Evolutionary conservation across 257 asterid genomes (phyloP).

Genomic region (Rehmannia glutinosa): DNA sequence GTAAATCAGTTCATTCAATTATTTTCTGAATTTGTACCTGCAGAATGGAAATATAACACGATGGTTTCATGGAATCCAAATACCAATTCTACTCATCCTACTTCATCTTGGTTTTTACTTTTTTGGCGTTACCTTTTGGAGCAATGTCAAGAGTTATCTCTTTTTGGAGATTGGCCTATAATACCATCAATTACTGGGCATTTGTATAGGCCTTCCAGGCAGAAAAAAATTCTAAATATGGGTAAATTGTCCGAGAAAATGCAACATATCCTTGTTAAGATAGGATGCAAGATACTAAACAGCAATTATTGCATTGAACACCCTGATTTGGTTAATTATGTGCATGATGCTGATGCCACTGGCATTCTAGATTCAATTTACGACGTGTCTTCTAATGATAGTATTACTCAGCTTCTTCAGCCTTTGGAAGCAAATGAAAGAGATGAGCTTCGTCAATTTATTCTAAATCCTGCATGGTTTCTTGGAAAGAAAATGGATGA

Average conservation of each 20-base stretch:
- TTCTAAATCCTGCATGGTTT: constrained; percentile 81
- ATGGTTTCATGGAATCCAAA: constrained; percentile 71
- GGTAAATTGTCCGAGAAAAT: constrained; percentile 62
- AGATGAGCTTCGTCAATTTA: constrained; percentile 79
- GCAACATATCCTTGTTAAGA: constrained; percentile 60
- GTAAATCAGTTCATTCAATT: constrained; percentile 50
- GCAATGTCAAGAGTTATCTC: constrained; percentile 59
- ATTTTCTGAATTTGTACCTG: constrained; percentile 63
- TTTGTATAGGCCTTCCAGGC: constrained; percentile 61
- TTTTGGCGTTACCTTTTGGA: constrained; percentile 79
- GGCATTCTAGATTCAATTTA: constrained; percentile 78
- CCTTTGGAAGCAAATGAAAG: constrained; percentile 70
- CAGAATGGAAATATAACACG: constrained; percentile 69
- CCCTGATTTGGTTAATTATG: constrained; percentile 63
- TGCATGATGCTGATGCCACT: constrained; percentile 61
- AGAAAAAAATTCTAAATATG: constrained; percentile 53
- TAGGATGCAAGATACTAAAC: constrained; percentile 80
- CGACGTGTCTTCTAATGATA: constrained; percentile 62
- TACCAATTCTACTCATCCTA: constrained; percentile 58
- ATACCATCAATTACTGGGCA: constrained; percentile 76
- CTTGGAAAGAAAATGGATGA: constrained; percentile 65
- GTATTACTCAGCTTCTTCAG: constrained; percentile 55
- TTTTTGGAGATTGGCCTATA: constrained; percentile 92
- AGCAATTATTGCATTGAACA: constrained; percentile 52
- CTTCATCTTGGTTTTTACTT: constrained; percentile 65